phyloP scores from a whole-genome alignment of 306 rosid genomes.

The Cucumis cinereus region DNA sequence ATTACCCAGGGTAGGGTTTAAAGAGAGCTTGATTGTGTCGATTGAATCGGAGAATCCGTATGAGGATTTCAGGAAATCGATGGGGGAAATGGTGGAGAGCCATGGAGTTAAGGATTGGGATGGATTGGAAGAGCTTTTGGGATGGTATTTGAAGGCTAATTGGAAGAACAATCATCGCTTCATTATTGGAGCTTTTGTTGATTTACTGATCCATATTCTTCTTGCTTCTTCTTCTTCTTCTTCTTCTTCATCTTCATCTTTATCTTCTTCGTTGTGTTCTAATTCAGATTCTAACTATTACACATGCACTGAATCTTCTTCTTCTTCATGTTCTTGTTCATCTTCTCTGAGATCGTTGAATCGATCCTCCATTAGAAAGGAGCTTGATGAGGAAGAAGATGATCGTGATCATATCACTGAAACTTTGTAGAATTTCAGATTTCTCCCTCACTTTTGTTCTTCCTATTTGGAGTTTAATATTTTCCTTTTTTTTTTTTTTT shows the following conservation, averaged over 20 bases:
- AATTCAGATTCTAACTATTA: constrained; percentile 1
- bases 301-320: background rate
- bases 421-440: background rate
- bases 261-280: background rate
- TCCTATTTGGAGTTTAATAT: background rate
- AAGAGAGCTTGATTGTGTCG: constrained; percentile 49
- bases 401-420: background rate
- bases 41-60: constrained; percentile 69
- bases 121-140: constrained; percentile 47
- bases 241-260: background rate
- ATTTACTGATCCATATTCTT: constrained; percentile 31
- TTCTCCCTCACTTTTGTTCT: background rate
- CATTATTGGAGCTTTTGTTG: constrained; percentile 67
- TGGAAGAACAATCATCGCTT: constrained; percentile 55
- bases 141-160: constrained; percentile 59
- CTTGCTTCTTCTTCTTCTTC: background rate
- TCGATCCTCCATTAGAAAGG: background rate
- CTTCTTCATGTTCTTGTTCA: background rate
- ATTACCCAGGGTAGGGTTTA: constrained; percentile 9
- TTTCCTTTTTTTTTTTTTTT: background rate
- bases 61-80: constrained; percentile 52
- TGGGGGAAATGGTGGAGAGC: constrained; percentile 82
- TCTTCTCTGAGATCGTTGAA: background rate
- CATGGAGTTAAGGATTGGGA: constrained; percentile 71
- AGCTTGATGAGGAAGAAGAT: background rate